Evolutionary conservation across 768 basidiomycete genomes (phyloP).

Genomic region (Crucibulum laeve): DNA sequence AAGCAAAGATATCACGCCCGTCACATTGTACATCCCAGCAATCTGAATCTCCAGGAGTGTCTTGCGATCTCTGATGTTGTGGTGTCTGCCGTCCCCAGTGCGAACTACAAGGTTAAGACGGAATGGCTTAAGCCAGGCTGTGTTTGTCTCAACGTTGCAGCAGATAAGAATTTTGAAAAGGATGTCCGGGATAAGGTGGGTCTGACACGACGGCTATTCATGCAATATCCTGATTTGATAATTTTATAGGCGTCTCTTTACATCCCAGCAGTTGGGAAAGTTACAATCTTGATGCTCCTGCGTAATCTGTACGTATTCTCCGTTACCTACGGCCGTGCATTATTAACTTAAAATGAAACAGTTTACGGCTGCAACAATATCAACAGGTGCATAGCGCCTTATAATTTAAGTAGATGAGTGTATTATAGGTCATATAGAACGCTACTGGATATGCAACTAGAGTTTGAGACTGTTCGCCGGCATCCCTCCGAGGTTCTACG

Average conservation of each 20-base stretch:
- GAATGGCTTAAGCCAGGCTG: constrained; percentile 91
- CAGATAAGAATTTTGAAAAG: constrained; percentile 95
- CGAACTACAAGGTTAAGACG: constrained; percentile 85
- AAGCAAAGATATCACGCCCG: constrained; percentile 71
- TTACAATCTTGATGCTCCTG: constrained; percentile 96
- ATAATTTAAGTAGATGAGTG: constrained; percentile 23
- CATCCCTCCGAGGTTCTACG: constrained; percentile 19
- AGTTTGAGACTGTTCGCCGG: too few species aligned
- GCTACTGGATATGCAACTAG: constrained; percentile 20
- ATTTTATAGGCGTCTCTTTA: constrained; percentile 79
- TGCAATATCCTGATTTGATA: not conserved
- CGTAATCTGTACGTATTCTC: constrained; percentile 74
- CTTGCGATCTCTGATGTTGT: constrained; percentile 88
- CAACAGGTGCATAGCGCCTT: constrained; percentile 22
- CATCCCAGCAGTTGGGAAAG: constrained; percentile 94
- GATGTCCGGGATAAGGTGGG: constrained; percentile 88
- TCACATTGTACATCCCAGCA: constrained; percentile 73
- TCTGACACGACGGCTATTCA: constrained; percentile 1
- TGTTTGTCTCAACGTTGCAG: constrained; percentile 87
- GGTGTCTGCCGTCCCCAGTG: constrained; percentile 86
- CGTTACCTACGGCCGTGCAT: not conserved
- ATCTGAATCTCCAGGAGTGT: constrained; percentile 71
- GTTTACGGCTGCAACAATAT: constrained; percentile 56
- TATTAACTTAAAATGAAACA: constrained; percentile 14
- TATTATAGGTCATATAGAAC: constrained; percentile 25